phyloP scores from a whole-genome alignment of 495 filamentous ascomycete genomes.

The Staphylotrichum longicolle region DNA sequence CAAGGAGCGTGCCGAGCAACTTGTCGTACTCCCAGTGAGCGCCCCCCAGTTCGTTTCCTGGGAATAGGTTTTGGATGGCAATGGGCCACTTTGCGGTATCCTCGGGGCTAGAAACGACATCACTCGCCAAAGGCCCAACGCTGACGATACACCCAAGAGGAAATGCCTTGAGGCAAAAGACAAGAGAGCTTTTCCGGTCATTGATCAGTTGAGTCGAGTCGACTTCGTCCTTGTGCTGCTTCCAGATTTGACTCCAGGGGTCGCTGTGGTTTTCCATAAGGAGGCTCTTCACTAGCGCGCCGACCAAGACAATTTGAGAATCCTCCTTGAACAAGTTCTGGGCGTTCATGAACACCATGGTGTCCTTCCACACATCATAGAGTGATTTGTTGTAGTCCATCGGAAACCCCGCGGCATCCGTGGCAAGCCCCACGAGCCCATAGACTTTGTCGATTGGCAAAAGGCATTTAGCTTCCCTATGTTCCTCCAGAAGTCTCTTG shows the following conservation, averaged over 20 bases:
- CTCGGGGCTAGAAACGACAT: background rate
- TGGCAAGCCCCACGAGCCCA: constrained; percentile 19
- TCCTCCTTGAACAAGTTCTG: constrained; percentile 1
- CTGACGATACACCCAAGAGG: background rate
- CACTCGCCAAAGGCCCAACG: constrained; percentile 4
- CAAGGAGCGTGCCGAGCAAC: constrained; percentile 1
- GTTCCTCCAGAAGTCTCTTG: constrained; percentile 10
- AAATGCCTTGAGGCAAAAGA: background rate
- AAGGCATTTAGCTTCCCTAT: too few species aligned
- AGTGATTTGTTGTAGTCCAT: constrained; percentile 20
- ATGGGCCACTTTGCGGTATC: background rate
- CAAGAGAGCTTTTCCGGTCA: background rate
- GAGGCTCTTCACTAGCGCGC: background rate
- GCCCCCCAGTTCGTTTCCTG: background rate
- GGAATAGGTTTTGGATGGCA: background rate
- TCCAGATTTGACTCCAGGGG: background rate
- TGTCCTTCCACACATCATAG: constrained; percentile 21
- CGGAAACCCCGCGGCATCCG: constrained; percentile 14
- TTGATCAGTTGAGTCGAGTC: background rate
- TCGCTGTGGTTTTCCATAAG: background rate
- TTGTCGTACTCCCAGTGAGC: background rate
- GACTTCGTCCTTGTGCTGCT: background rate
- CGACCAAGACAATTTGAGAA: background rate
- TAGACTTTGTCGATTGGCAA: constrained; percentile 23
- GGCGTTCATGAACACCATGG: constrained; percentile 4